Evolutionary conservation across 2,329 filamentous ascomycete genomes (phyloP).

Genomic region (Tricladium varicosporioides): DNA sequence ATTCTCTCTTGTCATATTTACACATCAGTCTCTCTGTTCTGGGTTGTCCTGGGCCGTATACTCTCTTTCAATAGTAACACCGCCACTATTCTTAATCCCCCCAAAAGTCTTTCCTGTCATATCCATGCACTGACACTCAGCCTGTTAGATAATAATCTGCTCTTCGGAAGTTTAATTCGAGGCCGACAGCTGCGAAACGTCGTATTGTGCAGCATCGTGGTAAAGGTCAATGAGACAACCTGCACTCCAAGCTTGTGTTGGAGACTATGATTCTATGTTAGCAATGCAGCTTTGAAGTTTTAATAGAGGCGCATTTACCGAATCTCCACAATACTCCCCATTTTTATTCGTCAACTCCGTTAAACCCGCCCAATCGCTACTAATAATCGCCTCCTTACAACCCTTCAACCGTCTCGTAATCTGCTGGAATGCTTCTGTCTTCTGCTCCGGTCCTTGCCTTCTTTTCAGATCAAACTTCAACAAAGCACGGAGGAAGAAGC

Average conservation of each 20-base stretch:
- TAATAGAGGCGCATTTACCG: slow-evolving; percentile 56
- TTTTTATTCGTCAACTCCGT: slow-evolving; percentile 91
- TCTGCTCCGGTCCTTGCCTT: slow-evolving; percentile 62
- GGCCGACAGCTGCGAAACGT: slow-evolving; percentile 21
- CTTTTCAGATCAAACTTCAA: slow-evolving; percentile 85
- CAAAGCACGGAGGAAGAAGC: slow-evolving; percentile 89
- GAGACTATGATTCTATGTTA: slow-evolving; percentile 57
- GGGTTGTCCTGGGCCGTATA: too few species aligned
- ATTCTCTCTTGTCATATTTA: too few species aligned
- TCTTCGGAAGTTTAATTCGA: not conserved
- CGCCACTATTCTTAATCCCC: too few species aligned
- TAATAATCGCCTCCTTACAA: slow-evolving; percentile 80
- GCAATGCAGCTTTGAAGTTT: slow-evolving; percentile 16
- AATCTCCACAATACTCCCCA: slow-evolving; percentile 81
- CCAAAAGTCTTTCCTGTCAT: too few species aligned
- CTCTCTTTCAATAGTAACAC: too few species aligned
- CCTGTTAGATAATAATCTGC: not conserved
- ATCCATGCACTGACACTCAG: not conserved
- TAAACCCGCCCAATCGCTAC: slow-evolving; percentile 84
- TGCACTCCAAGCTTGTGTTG: slow-evolving; percentile 95
- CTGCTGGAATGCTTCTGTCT: slow-evolving; percentile 90
- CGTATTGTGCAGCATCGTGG: slow-evolving; percentile 70
- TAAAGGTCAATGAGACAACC: slow-evolving; percentile 94
- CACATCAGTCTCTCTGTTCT: too few species aligned
- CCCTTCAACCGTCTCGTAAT: slow-evolving; percentile 78